These are phyloP conservation scores for Colletotrichum falcatum DNA, from an alignment of 2,329 filamentous ascomycete species.

Conservation along the genomic window DNA sequence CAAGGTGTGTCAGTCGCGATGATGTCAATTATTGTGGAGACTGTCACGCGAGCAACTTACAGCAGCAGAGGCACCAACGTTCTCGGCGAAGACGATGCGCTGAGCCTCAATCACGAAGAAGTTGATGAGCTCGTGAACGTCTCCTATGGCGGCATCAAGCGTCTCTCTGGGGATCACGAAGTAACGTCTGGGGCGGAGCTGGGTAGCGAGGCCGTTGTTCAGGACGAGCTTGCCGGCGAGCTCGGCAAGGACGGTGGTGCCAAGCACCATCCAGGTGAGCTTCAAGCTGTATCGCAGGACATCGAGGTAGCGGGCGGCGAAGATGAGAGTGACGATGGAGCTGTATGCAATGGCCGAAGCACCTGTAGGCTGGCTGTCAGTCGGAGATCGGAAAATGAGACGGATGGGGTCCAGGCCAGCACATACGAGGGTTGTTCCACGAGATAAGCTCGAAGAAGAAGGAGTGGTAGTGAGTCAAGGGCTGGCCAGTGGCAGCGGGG, in stretches of 20 bases:
- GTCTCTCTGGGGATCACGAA: slow-evolving; percentile 74
- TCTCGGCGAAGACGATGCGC: slow-evolving; percentile 76
- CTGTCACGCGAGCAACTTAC: slow-evolving; percentile 57
- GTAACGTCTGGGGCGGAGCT: slow-evolving; percentile 75
- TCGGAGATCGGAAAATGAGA: slow-evolving; percentile 9
- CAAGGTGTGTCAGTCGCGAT: slow-evolving; percentile 18
- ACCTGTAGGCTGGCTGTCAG: slow-evolving; percentile 54
- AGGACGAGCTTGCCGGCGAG: slow-evolving; percentile 70
- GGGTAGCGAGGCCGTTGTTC: slow-evolving; percentile 71
- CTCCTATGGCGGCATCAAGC: slow-evolving; percentile 70
- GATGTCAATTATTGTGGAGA: slow-evolving; percentile 27
- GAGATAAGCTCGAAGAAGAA: slow-evolving; percentile 77
- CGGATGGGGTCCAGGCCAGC: not conserved
- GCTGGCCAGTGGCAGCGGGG: slow-evolving; percentile 70
- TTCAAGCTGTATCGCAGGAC: slow-evolving; percentile 74
- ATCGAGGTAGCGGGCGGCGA: slow-evolving; percentile 74
- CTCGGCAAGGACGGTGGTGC: slow-evolving; percentile 71
- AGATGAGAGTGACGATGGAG: slow-evolving; percentile 68
- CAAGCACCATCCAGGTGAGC: slow-evolving; percentile 72
- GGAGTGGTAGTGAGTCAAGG: slow-evolving; percentile 77
- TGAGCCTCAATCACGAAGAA: slow-evolving; percentile 79
- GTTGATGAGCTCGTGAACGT: slow-evolving; percentile 76
- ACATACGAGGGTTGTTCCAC: slow-evolving; percentile 76
- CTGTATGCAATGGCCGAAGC: slow-evolving; percentile 74
- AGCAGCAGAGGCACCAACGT: slow-evolving; percentile 68